Evolutionary conservation across 257 asterid genomes (phyloP), one percentile per base, ranked within the genome.

Genomic region (Primulina tabacum): DNA sequence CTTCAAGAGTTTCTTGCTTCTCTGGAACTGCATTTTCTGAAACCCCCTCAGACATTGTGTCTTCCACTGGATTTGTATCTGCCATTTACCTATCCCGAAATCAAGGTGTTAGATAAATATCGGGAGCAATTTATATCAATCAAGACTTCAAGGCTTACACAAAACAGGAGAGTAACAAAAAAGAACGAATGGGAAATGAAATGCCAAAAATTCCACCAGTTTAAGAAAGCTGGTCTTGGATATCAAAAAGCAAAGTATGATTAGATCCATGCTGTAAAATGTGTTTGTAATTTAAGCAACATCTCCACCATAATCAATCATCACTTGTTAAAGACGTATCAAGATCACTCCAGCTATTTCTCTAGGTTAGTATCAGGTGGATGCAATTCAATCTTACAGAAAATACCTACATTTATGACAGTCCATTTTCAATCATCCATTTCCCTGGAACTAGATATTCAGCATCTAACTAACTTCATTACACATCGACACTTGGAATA

Each of bases 1-100:
- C 92, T 73, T 88, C 90, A 21, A 10, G 85, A 52, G 80, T 77
- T 81, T 87, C 92, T 73, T 67, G 79, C 69, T 80, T 71, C 73
- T 73, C 66, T 70, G 78, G 62, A 43, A 81, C 65, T 53, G 55
- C 76, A 62, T 69, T 78, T 75, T 80, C 87, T 16, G 79, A 67
- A 62, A 71, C 64, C 60, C 65, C 83, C 73, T 76, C 81, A 64
- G 84, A 80, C 62, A 59, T 63, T 34, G 64, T 68, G 2, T 77
- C 87, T 62, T 72, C 88, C 33, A 69, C 82, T 72, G 76, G 77
- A 81, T 59, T 65, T 26, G 56, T n/a, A 38, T 82, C 87, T 67
- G 80, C 87, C 95, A 88, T 88, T 69, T 64, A 30, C 24, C 53
- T 40, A 67, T 33, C 75, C 80, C 76, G 75, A 73, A 66, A 79